phyloP scores from a whole-genome alignment of 352 stramenopile genomes.

The Lagenidium sp. region DNA sequence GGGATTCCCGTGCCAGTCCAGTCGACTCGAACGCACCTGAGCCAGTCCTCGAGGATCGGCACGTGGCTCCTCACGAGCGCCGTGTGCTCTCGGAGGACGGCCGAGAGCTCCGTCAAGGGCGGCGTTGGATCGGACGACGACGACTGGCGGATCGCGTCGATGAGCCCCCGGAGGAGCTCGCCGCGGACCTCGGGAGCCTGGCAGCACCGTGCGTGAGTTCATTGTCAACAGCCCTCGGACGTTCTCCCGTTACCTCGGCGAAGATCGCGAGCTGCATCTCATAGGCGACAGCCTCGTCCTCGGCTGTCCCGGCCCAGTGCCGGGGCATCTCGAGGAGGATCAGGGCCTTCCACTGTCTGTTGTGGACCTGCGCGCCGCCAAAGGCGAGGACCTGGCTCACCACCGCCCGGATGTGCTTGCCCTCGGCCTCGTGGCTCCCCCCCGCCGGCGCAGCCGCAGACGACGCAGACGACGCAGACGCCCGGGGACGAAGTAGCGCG shows the following conservation, averaged over 20 bases:
- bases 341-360: conserved; percentile 68
- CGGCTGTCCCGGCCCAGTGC: conserved; percentile 37
- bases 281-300: not conserved
- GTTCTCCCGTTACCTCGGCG: too few relatives aligned
- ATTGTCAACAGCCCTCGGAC: too few relatives aligned
- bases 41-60: conserved; percentile 58
- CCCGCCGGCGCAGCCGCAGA: too few relatives aligned
- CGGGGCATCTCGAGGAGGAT: conserved; percentile 64
- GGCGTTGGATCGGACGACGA: too few relatives aligned
- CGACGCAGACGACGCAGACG: too few relatives aligned
- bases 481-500: too few relatives aligned
- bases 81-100: conserved; percentile 5
- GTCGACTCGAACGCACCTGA: conserved; percentile 38
- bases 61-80: conserved; percentile 22
- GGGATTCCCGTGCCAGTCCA: too few relatives aligned
- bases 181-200: conserved; percentile 3
- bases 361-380: conserved; percentile 52
- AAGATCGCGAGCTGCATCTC: too few relatives aligned
- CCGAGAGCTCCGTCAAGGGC: too few relatives aligned
- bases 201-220: too few relatives aligned
- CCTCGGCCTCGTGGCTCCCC: too few relatives aligned
- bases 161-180: conserved; percentile 6
- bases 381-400: conserved; percentile 35
- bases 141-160: conserved; percentile 4
- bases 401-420: conserved; percentile 1